Base-by-base conservation (phyloP, 345 rosid species). In the Carallia pectinifolia region DNA sequence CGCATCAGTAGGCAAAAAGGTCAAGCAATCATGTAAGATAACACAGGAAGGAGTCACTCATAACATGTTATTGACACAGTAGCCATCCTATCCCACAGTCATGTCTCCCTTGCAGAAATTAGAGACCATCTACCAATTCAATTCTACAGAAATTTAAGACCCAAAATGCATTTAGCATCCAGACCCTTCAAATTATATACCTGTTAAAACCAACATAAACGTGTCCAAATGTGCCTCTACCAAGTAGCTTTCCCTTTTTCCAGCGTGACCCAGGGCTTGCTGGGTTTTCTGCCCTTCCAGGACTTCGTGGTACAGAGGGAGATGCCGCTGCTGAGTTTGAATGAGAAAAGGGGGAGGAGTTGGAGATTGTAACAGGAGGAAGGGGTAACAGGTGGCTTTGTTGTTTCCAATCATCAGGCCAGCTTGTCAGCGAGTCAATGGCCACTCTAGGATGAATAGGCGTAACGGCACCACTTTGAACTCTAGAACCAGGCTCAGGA, bases 401-500 rank as follows among this genome's bases (percentile, higher is more conserved):
- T 69, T 88, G 90, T 80, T 87, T 95, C 65, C 81, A 92, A 73
- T 95, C 98, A 68, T 92, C 98, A 65, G 75, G 79, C 75, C 96
- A 83, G 77, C 86, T 82, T 15, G 83, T 77, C 64, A 81, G 97
- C 64, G 96, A 87, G 58, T 94, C 99, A 50, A 65, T 68, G 58
- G 85, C 90, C 44, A 91, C 92, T 81, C 93, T 87, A 2, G 99
- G 98, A 84, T 95, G 99, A 74, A 86, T 81, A 70, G 99, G 99
- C 12, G 99, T 92, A 71, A 95, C 99, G 60, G 99, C 94, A 79
- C 98, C 99, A 76, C 99, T 95, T 15, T 92, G 99, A 71, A 95
- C 87, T 80, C 98, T 85, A 15, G 99, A 95, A 81, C 97, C 80
- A 68, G 99, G 98, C 74, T 97, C 99, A 60, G 99, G 98, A 61